Evolutionary conservation across 2,329 filamentous ascomycete genomes (phyloP), one percentile per base, ranked within the genome.

Genomic region (Fusarium falciforme): DNA sequence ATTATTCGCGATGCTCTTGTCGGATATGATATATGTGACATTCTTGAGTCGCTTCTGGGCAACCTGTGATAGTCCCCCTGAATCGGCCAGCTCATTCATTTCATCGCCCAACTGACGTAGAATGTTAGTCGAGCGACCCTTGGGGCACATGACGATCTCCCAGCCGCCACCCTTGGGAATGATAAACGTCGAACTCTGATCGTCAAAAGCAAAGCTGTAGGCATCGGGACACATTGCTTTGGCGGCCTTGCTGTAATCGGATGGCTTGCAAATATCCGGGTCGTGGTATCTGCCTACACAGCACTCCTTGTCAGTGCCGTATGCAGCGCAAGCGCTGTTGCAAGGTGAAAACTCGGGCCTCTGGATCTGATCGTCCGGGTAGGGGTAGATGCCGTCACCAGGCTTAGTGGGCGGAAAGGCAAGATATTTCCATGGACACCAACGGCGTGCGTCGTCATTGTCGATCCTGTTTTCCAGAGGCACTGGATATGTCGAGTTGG

Each of bases 401-500:
- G 93, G 93, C 78, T 92, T 92, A 44, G 86, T 84, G 0, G 93
- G 93, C 16, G 90, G 90, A 64, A 89, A 89, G 25, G 90, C 87
- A 76, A 95, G 93, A 52, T 94, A 86, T 73, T 93, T 89, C 92
- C 93, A 95, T 0, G 94, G 94, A 82, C 94, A 97, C 94, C 94
- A 97, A 63, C 85, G 83, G 27, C 87, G 84, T 17, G 94, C 86
- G 66, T 88, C 84, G 14, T 84, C 80, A 70, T 90, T 87, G 49
- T 89, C 90, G 69, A 91, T 85, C 8, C 84, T 82, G 20, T 85
- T 80, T 74, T 95, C 93, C 75, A 93, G 91, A 0, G 92, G 92
- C 38, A 94, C 87, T 0, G 92, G 92, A 76, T 88, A 93, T 1
- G 89, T 87, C 38, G 85, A 83, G 80, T 93, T 94, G 47, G 91